phyloP scores from a whole-genome alignment of 2,329 filamentous ascomycete species.

The Tolypocladium endophyticum region DNA sequence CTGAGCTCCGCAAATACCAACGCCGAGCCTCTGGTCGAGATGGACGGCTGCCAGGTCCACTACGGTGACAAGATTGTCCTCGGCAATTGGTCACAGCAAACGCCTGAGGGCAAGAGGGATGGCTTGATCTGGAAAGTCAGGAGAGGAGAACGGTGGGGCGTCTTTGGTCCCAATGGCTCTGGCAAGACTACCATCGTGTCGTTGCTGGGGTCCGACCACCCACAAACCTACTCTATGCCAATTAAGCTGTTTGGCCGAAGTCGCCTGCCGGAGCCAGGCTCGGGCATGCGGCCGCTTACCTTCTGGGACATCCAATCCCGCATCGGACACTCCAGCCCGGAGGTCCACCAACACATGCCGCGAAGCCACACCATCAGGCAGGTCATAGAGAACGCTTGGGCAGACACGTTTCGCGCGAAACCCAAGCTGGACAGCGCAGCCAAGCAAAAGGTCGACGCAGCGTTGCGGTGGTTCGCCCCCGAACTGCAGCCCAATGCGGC shows the following conservation, averaged over 20 bases:
- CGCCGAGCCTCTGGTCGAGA: conserved; percentile 71
- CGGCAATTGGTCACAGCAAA: conserved; percentile 66
- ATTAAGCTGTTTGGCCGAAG: conserved; percentile 77
- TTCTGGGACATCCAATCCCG: conserved; percentile 87
- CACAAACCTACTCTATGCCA: conserved; percentile 83
- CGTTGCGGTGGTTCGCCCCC: conserved; percentile 64
- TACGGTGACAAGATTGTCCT: conserved; percentile 72
- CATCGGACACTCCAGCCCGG: conserved; percentile 87
- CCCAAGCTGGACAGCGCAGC: conserved; percentile 53
- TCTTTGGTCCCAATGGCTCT: conserved; percentile 89
- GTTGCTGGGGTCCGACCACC: conserved; percentile 89
- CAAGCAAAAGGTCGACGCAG: conserved; percentile 52
- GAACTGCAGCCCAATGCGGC: conserved; percentile 56
- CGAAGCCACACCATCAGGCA: conserved; percentile 61
- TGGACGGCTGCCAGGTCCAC: conserved; percentile 71
- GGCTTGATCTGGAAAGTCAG: conserved; percentile 78
- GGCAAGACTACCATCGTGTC: conserved; percentile 94
- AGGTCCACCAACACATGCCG: conserved; percentile 90
- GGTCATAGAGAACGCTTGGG: conserved; percentile 78
- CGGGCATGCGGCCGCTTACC: conserved; percentile 59
- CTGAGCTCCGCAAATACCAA: conserved; percentile 12
- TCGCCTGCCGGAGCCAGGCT: conserved; percentile 64
- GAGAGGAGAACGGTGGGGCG: conserved; percentile 77
- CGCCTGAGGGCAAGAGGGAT: conserved; percentile 33
- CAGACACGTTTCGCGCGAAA: conserved; percentile 69